Evolutionary conservation across 164 flowering plant species (phyloP), one percentile per base, ranked within the genome.

Genomic region (Magnolia kwangsiensis): DNA sequence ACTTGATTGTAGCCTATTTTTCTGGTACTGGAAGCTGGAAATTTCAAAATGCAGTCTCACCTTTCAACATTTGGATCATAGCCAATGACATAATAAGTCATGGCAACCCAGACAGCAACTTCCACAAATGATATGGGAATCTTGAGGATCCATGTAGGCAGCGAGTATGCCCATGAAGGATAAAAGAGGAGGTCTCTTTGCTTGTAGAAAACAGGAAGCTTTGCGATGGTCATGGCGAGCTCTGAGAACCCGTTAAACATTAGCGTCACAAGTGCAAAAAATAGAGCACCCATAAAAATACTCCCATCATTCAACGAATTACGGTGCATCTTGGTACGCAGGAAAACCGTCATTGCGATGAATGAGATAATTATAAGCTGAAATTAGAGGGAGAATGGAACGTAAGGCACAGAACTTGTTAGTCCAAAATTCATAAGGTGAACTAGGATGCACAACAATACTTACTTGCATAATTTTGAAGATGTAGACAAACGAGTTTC

Each of bases 81-180:
- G 1, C 93, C 93, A 58, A 85, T 83, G 51, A 81, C 86, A 73
- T 87, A 90, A 68, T 90, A 90, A 27, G 90, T 85, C 23, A 82
- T 50, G 76, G 76, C 78, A 24, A 87, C 86, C 89, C 90, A 90
- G 66, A 86, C 73, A 5, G 81, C 85, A 71, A 79, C 85, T 77
- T 90, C 93, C 0, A 81, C 10, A 59, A 90, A 75, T 49, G 91
- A 63, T 67, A 89, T 75, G 4, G 93, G 93, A 49, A 88, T 85
- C 76, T 83, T 86, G 51, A 88, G 84, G 64, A 86, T 27, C 86
- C 84, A 81, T 49, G 81, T 13, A 0, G 93, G 90, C 23, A 88
- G 66, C 18, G 91, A 64, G 50, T 79, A 90, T 65, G 91, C 88
- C 93, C 93, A 90, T 13, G 91, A 16, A 51, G 90, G 90, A 68